phyloP scores from a whole-genome alignment of 768 basidiomycete species.

The Tremella fuciformis region DNA sequence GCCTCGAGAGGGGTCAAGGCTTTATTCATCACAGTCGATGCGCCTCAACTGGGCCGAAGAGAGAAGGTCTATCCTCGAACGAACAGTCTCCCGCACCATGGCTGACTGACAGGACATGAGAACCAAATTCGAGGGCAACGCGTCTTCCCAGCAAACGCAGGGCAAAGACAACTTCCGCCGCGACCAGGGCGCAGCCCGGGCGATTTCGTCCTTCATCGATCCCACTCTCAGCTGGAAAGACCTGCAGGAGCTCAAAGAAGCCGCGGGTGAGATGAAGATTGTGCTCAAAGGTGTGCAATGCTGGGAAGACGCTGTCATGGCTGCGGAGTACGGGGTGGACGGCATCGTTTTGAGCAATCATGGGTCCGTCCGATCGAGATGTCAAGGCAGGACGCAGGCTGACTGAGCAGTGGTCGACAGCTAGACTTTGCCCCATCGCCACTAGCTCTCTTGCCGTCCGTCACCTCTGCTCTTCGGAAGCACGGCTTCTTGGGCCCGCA shows the following conservation, averaged over 20 bases:
- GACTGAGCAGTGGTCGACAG: slow-evolving; percentile 20
- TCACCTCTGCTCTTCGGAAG: slow-evolving; percentile 67
- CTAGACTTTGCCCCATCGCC: slow-evolving; percentile 67
- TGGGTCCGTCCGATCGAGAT: slow-evolving; percentile 24
- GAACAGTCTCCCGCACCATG: not conserved
- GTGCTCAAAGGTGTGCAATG: slow-evolving; percentile 86
- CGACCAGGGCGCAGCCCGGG: slow-evolving; percentile 86
- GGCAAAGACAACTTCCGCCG: slow-evolving; percentile 63
- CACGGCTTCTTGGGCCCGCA: slow-evolving; percentile 59
- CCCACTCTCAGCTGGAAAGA: slow-evolving; percentile 84
- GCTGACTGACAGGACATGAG: slow-evolving; percentile 70
- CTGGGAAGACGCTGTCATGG: slow-evolving; percentile 84
- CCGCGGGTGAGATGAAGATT: slow-evolving; percentile 76
- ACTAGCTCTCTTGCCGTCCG: slow-evolving; percentile 83
- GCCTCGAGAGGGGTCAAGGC: slow-evolving; percentile 86
- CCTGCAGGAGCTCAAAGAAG: slow-evolving; percentile 69
- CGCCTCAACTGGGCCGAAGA: slow-evolving; percentile 88
- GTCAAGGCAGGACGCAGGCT: no score
- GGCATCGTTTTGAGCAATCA: slow-evolving; percentile 48
- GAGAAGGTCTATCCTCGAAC: slow-evolving; percentile 63
- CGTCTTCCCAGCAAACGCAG: slow-evolving; percentile 50
- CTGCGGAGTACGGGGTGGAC: slow-evolving; percentile 59
- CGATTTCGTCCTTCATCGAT: slow-evolving; percentile 96
- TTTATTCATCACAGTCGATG: slow-evolving; percentile 95
- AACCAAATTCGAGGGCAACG: slow-evolving; percentile 86